Evolutionary conservation across 257 asterid species (phyloP), one percentile per base, ranked within the genome.

Genomic region (Przewalskia tangutica): DNA sequence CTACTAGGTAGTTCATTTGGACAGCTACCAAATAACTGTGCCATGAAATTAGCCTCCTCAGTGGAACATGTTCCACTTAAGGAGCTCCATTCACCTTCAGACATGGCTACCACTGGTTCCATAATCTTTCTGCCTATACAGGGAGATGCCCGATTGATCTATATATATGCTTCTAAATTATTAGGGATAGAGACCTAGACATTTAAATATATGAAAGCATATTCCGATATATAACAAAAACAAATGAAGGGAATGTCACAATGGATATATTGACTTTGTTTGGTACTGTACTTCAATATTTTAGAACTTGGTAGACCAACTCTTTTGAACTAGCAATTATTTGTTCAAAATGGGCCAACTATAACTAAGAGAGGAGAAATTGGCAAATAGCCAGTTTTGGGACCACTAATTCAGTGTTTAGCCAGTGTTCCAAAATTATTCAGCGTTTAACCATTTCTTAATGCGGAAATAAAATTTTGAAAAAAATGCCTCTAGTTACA

Each of bases 41-140:
- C 83, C 85, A 79, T 51, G 76, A 85, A 83, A 80, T 88, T 85
- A 13, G 88, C 84, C 75, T 92, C 88, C 67, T 91, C 97, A 48
- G 79, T 81, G 0, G 92, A 84, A 71, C 92, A 91, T 83, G 90
- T 85, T 83, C 78, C 91, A 91, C 89, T 88, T 70, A 91, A 77
- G 46, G 92, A 84, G 2, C 90, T 95, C 94, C 93, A 90, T 84
- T 93, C 97, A 64, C 90, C 95, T 59, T 92, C 95, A 83, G 89
- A 84, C 84, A 92, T 91, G 46, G 89, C 84, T 81, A 84, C 92
- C 76, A 87, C 51, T 17, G 84, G 66, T 85, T 92, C 97, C 97
- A 93, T 90, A 7, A 3, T 66, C 5, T 75, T 23, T 27, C 62
- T 23, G 79, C 23, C 17, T 20, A 75, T 50, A 27, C 14, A 13